These are phyloP conservation scores for Cryphonectria japonica DNA, from an alignment of 2,329 filamentous ascomycete species.

Conservation along the genomic window DNA sequence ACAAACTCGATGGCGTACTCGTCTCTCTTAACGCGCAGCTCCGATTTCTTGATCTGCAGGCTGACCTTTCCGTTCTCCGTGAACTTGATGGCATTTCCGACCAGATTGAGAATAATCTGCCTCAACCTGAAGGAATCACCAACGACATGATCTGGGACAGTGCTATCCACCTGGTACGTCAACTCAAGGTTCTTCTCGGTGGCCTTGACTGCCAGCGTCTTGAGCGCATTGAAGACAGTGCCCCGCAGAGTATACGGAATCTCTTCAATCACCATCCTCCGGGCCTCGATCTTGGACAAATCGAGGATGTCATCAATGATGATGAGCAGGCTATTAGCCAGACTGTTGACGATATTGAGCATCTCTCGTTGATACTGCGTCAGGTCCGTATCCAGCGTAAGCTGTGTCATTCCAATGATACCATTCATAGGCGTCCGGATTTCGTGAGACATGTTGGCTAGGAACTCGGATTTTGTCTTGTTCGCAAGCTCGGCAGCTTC, in stretches of 20 bases:
- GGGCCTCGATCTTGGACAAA: conserved; percentile 85
- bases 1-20: conserved; percentile 96
- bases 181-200: conserved; percentile 94
- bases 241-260: conserved; percentile 94
- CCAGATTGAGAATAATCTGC: conserved; percentile 95
- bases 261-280: conserved; percentile 97
- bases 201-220: conserved; percentile 94
- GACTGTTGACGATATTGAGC: conserved; percentile 96
- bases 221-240: conserved; percentile 95
- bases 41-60: conserved; percentile 77
- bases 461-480: conserved; percentile 97
- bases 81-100: conserved; percentile 99
- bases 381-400: conserved; percentile 92
- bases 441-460: conserved; percentile 99
- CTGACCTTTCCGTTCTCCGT: conserved; percentile 96
- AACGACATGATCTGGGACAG: conserved; percentile 91
- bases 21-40: conserved; percentile 66
- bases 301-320: conserved; percentile 89
- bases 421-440: conserved; percentile 97
- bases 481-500: conserved; percentile 96
- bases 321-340: conserved; percentile 93
- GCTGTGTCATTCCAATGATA: conserved; percentile 96
- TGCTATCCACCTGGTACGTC: conserved; percentile 90
- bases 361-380: conserved; percentile 97
- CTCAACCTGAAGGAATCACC: conserved; percentile 95